Evolutionary conservation across 768 basidiomycete species (phyloP).

Genomic region (Clitopilus passeckerianus): DNA sequence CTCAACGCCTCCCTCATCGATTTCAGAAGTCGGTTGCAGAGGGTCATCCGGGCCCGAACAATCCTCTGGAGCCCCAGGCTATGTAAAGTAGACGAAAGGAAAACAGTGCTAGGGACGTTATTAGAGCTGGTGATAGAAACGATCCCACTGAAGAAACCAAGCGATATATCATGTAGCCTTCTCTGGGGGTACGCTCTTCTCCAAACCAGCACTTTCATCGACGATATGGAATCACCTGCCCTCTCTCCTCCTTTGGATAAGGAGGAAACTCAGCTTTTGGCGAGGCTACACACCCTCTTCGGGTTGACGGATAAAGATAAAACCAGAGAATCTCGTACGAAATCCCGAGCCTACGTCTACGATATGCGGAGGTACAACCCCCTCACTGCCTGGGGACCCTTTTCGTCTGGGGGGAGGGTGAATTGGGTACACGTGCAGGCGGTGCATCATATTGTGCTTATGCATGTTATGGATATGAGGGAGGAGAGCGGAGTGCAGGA

Average conservation of each 20-base stretch:
- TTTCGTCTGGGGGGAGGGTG: slow-evolving; percentile 39
- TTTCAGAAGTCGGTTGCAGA: slow-evolving; percentile 54
- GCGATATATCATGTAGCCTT: slow-evolving; percentile 41
- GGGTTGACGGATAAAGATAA: slow-evolving; percentile 48
- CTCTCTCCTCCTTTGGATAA: slow-evolving; percentile 7
- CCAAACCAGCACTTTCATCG: slow-evolving; percentile 39
- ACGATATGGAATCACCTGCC: slow-evolving; percentile 19
- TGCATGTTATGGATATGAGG: slow-evolving; percentile 41
- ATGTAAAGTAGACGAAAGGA: slow-evolving; percentile 39
- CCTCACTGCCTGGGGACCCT: slow-evolving; percentile 54
- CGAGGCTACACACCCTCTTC: slow-evolving; percentile 50
- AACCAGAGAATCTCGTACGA: slow-evolving; percentile 22
- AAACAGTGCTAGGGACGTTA: slow-evolving; percentile 39
- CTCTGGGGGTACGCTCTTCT: slow-evolving; percentile 45
- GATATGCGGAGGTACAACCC: slow-evolving; percentile 50
- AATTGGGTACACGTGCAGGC: slow-evolving; percentile 59
- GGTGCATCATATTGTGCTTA: slow-evolving; percentile 51
- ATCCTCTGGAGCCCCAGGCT: slow-evolving; percentile 29
- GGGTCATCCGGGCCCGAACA: slow-evolving; percentile 48
- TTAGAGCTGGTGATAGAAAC: slow-evolving; percentile 41
- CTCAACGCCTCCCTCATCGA: slow-evolving; percentile 24
- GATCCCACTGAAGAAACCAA: slow-evolving; percentile 25
- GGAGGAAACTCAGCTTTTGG: slow-evolving; percentile 41
- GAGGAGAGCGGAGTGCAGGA: slow-evolving; percentile 19
- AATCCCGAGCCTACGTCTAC: slow-evolving; percentile 56